A percentile compares a stretch with the other conserved stretches of the same genome.
phyloP scores from a whole-genome alignment of 108 stramenopile species.

The Conticribra weissflogii region DNA sequence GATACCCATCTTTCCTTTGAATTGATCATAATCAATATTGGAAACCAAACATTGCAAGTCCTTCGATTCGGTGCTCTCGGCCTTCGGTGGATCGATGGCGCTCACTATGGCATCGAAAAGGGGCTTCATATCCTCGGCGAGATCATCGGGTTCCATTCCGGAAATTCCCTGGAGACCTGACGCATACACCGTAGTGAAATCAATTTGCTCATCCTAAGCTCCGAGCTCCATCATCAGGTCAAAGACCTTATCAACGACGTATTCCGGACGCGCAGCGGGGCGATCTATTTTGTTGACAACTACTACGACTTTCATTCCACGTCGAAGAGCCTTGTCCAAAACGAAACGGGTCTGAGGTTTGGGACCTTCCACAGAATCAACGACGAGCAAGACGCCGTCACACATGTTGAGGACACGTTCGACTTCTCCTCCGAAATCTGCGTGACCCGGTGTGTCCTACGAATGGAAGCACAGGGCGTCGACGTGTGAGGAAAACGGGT shows the following conservation, averaged over 20 bases:
- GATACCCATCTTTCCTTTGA: constrained; percentile 99
- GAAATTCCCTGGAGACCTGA: constrained; percentile 93
- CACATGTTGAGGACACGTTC: constrained; percentile 98
- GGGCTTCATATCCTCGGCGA: constrained; percentile 89
- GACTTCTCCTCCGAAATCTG: constrained; percentile 99
- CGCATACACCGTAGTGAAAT: constrained; percentile 96
- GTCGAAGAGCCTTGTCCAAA: constrained; percentile 94
- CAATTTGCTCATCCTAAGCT: constrained; percentile 97
- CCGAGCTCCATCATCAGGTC: constrained; percentile 97
- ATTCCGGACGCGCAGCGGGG: constrained; percentile 94
- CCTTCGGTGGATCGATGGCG: constrained; percentile 70
- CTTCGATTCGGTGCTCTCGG: constrained; percentile 62
- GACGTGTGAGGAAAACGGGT: no score
- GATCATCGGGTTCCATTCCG: constrained; percentile 77
- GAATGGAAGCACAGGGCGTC: no score
- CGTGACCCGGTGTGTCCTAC: constrained; percentile 97
- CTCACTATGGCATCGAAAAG: constrained; percentile 91
- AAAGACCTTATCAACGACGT: constrained; percentile 98
- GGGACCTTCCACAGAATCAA: constrained; percentile 97
- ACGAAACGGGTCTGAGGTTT: constrained; percentile 99
- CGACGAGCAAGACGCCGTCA: constrained; percentile 97
- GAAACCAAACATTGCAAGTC: constrained; percentile 89
- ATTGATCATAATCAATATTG: constrained; percentile 97
- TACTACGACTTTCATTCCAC: constrained; percentile 92
- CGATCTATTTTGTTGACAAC: constrained; percentile 99